A percentile compares a stretch with the other conserved stretches of the same genome.
Conservation (phyloP, 2,329 filamentous ascomycete genomes). For the Aphanoascus verrucosus region DNA sequence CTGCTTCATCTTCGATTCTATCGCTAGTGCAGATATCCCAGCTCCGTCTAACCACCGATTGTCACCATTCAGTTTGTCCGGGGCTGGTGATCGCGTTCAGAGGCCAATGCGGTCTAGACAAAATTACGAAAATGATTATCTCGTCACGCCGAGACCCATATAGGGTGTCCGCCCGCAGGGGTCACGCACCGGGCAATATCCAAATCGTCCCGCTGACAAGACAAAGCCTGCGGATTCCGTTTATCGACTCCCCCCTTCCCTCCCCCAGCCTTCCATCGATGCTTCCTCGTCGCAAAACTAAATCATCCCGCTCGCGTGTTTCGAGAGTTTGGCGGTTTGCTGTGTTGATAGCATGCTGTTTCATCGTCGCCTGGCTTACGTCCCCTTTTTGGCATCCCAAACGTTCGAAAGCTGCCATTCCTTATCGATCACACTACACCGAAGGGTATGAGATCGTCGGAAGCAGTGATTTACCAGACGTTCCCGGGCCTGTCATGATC, state of each 20-base stretch:
- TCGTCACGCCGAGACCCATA: slow-evolving; percentile 25
- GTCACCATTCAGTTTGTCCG: neutral
- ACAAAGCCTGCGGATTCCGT: slow-evolving; percentile 50
- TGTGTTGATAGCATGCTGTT: slow-evolving; percentile 38
- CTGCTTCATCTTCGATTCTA: too few species aligned
- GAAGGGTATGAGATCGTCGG: slow-evolving; percentile 37
- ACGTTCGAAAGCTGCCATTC: neutral
- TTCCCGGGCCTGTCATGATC: slow-evolving; percentile 62
- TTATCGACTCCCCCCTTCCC: slow-evolving; percentile 57
- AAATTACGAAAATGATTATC: slow-evolving; percentile 23
- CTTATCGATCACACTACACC: slow-evolving; percentile 18
- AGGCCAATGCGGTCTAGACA: neutral
- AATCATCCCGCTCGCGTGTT: slow-evolving; percentile 46
- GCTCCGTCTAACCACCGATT: too few species aligned
- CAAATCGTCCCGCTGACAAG: slow-evolving; percentile 32
- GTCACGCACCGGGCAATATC: slow-evolving; percentile 11
- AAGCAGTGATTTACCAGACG: slow-evolving; percentile 55
- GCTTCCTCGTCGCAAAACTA: slow-evolving; percentile 54
- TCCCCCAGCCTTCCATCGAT: slow-evolving; percentile 62
- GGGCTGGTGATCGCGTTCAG: neutral
- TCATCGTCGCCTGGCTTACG: neutral
- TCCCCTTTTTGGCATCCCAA: neutral
- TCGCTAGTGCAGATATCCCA: too few species aligned
- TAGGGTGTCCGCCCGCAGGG: slow-evolving; percentile 20
- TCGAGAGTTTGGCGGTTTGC: slow-evolving; percentile 48